Base-by-base conservation (phyloP, 345 rosid genomes). In the Brassica carinata region DNA sequence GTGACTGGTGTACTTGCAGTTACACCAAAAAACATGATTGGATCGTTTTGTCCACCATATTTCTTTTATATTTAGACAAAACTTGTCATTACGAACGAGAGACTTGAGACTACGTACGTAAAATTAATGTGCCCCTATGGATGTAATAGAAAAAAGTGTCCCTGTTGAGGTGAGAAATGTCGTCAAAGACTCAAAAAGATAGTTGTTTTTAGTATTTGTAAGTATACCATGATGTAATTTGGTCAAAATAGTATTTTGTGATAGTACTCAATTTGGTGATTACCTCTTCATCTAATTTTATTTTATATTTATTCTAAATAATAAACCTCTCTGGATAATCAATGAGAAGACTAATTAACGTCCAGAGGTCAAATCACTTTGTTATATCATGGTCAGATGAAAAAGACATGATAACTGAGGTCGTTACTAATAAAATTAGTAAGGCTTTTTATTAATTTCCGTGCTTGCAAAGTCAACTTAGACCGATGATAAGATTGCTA, bases 211-310 rank as follows among this genome's bases (percentile, higher is more conserved):
- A 30, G 18, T 15, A 27, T 4, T 70, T 48, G 38, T 9, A 71
- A 64, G 72, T 68, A 68, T 55, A 65, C 38, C 31, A 33, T 73
- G 63, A 79, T 79, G 73, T 66, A 78, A 58, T 40, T 72, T 67
- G 73, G 73, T 73, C 82, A 79, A 73, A 73, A 9, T 11, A 66
- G 17, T 51, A 14, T 14, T 51, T 51, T 14, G 17, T 51, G 17
- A 14, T 14, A 51, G 79, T 80, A 27, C 61, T 80, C 79, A 80
- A 69, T 63, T 74, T 80, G 79, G 61, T 75, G 67, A 80, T 64
- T 53, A 74, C 64, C 76, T 69, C 76, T 74, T 69, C 63, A 8
- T 15, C 10, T 68, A 7, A 51, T 51, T 14, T 51, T 51, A 51
- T 14, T 51, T 51, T 51, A 51, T 51, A 51, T 51, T 51, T 51